A percentile compares a stretch with the other conserved stretches of the same genome.
Evolutionary conservation across 805 yeast species (phyloP).

Genomic region (Saccharomycopsis vini): DNA sequence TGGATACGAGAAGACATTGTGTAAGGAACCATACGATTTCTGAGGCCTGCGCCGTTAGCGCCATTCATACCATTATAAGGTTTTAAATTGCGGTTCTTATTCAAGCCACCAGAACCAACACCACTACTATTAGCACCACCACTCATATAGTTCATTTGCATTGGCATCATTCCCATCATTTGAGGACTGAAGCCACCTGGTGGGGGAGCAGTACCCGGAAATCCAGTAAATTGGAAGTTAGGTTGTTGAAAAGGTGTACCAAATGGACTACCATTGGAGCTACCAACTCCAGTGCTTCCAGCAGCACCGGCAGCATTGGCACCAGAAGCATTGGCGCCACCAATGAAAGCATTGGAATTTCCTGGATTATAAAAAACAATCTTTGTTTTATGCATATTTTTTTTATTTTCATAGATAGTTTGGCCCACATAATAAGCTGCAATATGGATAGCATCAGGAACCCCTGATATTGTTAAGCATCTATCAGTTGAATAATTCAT

Average conservation of each 20-base stretch:
- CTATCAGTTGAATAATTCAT: slow-evolving; percentile 75
- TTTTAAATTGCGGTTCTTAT: slow-evolving; percentile 13
- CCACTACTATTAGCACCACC: background rate
- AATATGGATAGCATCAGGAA: slow-evolving; percentile 80
- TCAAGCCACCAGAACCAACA: background rate
- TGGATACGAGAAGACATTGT: slow-evolving; percentile 6
- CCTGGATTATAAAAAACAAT: slow-evolving; percentile 50
- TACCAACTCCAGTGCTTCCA: slow-evolving; percentile 4
- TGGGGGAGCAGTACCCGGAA: slow-evolving; percentile 1
- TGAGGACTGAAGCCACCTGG: slow-evolving; percentile 9
- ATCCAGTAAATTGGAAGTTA: slow-evolving; percentile 15
- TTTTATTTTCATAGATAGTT: slow-evolving; percentile 54
- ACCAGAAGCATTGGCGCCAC: slow-evolving; percentile 3
- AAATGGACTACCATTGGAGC: slow-evolving; percentile 15
- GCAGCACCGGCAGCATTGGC: slow-evolving; percentile 3
- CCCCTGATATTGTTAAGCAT: slow-evolving; percentile 60
- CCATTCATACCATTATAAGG: slow-evolving; percentile 6
- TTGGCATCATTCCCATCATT: slow-evolving; percentile 18
- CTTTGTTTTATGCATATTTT: slow-evolving; percentile 42
- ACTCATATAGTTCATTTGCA: background rate
- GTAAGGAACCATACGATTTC: slow-evolving; percentile 6
- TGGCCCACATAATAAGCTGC: slow-evolving; percentile 70
- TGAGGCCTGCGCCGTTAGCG: background rate
- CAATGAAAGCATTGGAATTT: slow-evolving; percentile 20
- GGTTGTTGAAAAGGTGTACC: slow-evolving; percentile 3